These are phyloP conservation scores for Cladosporium sp. DNA, from an alignment of 2,329 filamentous ascomycete species.

Conservation along the genomic window DNA sequence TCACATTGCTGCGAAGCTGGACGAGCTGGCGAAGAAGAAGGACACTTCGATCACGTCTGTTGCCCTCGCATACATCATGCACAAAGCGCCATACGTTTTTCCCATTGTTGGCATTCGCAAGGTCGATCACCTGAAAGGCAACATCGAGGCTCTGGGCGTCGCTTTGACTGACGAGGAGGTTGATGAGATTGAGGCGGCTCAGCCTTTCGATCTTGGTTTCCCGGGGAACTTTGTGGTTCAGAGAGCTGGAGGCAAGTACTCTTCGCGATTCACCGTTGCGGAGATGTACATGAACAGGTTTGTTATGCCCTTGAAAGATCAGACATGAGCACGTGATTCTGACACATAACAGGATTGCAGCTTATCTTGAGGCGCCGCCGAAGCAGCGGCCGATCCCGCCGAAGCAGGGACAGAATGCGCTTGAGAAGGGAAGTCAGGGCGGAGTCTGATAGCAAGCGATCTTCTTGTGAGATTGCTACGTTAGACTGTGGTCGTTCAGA, in stretches of 20 bases:
- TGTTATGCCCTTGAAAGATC: not conserved
- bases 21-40: not conserved
- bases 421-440: not conserved
- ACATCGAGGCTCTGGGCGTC: constrained; percentile 60
- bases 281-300: not conserved
- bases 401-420: not conserved
- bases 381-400: not conserved
- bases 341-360: not conserved
- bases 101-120: constrained; percentile 72
- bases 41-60: not conserved
- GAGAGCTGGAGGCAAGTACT: not conserved
- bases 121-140: constrained; percentile 62
- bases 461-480: too few relatives aligned
- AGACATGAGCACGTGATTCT: not conserved
- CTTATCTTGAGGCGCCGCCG: not conserved
- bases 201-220: constrained; percentile 59
- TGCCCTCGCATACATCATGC: constrained; percentile 65
- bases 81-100: constrained; percentile 63
- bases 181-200: constrained; percentile 57
- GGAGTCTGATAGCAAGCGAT: too few relatives aligned
- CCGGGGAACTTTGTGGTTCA: constrained; percentile 46
- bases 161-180: constrained; percentile 56
- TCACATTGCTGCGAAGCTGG: not conserved
- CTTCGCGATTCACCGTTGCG: not conserved
- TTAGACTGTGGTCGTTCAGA: not conserved